Evolutionary conservation across 371 early-diverging fungal species (phyloP).

Genomic region (Mucor saturninus): DNA sequence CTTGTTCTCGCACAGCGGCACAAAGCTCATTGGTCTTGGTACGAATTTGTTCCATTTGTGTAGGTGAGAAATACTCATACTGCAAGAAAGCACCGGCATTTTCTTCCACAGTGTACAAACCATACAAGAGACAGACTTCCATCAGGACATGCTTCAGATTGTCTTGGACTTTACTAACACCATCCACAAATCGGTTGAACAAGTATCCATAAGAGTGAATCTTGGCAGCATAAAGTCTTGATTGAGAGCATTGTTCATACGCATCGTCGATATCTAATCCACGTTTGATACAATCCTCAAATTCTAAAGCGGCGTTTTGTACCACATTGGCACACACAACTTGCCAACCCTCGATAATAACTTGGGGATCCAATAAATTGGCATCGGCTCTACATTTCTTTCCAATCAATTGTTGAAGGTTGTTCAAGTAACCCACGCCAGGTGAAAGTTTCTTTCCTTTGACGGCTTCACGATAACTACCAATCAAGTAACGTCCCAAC

Average conservation of each 20-base stretch:
- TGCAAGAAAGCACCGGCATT: slow-evolving; percentile 88
- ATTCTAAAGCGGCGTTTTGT: slow-evolving; percentile 80
- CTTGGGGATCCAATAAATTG: slow-evolving; percentile 61
- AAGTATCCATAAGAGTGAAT: slow-evolving; percentile 87
- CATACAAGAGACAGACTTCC: slow-evolving; percentile 80
- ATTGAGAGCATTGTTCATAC: slow-evolving; percentile 84
- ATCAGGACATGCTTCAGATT: slow-evolving; percentile 58
- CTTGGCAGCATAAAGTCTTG: slow-evolving; percentile 84
- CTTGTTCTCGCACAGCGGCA: slow-evolving; percentile 74
- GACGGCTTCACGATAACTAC: slow-evolving; percentile 78
- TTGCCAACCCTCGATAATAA: slow-evolving; percentile 82
- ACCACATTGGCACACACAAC: slow-evolving; percentile 86
- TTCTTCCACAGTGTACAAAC: slow-evolving; percentile 80
- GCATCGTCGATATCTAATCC: slow-evolving; percentile 80
- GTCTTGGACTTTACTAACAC: slow-evolving; percentile 58
- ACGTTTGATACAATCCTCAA: slow-evolving; percentile 67
- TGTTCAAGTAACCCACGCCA: slow-evolving; percentile 83
- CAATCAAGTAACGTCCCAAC: slow-evolving; percentile 86
- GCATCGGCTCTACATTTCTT: slow-evolving; percentile 59
- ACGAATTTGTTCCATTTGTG: slow-evolving; percentile 73
- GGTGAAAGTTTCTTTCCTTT: slow-evolving; percentile 77
- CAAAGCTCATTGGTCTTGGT: slow-evolving; percentile 70
- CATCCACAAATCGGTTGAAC: slow-evolving; percentile 85
- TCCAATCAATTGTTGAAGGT: slow-evolving; percentile 53
- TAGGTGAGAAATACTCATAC: slow-evolving; percentile 77